These are phyloP conservation scores for Tolypocladium tundrense DNA, from an alignment of 2,329 filamentous ascomycete genomes.

Conservation along the genomic window DNA sequence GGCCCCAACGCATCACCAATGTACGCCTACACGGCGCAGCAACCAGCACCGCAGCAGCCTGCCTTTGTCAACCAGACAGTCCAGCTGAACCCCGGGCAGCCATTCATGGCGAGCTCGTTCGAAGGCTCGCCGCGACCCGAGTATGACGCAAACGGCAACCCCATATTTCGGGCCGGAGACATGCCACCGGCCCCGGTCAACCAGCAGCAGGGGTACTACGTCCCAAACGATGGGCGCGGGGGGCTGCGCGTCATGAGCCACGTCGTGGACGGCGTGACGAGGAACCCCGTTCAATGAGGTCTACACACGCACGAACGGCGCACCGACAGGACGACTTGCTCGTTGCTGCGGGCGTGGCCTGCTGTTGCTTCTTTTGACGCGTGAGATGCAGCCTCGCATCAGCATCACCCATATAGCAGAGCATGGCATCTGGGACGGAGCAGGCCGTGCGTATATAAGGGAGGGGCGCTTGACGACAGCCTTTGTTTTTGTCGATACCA, in stretches of 20 bases:
- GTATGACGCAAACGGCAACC: slow-evolving; percentile 19
- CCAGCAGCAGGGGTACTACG: slow-evolving; percentile 20
- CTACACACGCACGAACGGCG: neutral
- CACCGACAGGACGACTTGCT: neutral
- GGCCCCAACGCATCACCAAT: slow-evolving; percentile 29
- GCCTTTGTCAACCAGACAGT: slow-evolving; percentile 21
- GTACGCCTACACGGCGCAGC: slow-evolving; percentile 35
- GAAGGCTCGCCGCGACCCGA: slow-evolving; percentile 21
- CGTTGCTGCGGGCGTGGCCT: neutral
- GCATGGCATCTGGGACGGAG: neutral
- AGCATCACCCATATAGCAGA: too few relatives aligned
- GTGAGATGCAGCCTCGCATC: neutral
- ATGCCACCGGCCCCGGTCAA: slow-evolving; percentile 18
- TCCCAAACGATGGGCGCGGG: slow-evolving; percentile 21
- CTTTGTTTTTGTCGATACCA: neutral
- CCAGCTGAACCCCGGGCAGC: slow-evolving; percentile 19
- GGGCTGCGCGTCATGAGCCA: slow-evolving; percentile 17
- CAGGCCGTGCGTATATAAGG: neutral
- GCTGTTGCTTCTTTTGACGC: neutral
- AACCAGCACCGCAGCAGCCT: slow-evolving; percentile 17
- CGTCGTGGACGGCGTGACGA: slow-evolving; percentile 17
- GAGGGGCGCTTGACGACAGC: neutral
- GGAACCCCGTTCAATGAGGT: slow-evolving; percentile 8
- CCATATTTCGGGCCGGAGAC: slow-evolving; percentile 22
- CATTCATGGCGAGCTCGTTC: slow-evolving; percentile 23